A percentile compares a stretch with the other conserved stretches of the same genome.
These are phyloP conservation scores for Colletotrichum siamense DNA, from an alignment of 2,329 filamentous ascomycete genomes.

Conservation along the genomic window DNA sequence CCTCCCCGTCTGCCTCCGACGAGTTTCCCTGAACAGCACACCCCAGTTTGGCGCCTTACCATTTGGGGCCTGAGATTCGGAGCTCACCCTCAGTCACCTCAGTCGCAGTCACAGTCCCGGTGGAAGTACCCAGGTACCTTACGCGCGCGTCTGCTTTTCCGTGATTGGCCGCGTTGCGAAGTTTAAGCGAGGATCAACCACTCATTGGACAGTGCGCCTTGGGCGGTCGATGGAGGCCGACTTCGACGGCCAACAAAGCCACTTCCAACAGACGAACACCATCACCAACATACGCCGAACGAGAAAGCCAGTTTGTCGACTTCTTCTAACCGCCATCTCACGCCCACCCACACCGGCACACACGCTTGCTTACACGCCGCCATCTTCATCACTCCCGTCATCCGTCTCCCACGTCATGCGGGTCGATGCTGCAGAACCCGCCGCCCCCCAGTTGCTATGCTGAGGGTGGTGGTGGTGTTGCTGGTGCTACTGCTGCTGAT, in stretches of 20 bases:
- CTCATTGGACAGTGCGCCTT: background rate
- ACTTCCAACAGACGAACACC: background rate
- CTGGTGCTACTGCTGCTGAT: background rate
- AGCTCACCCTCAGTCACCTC: background rate
- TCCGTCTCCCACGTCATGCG: slow-evolving; percentile 1
- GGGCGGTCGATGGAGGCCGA: background rate
- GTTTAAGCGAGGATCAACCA: slow-evolving; percentile 9
- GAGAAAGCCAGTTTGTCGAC: background rate
- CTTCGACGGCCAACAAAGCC: slow-evolving; percentile 2
- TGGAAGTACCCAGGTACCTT: background rate
- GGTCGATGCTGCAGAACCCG: background rate
- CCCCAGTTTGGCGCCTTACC: background rate
- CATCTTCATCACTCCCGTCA: background rate
- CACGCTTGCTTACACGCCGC: background rate
- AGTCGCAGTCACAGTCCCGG: background rate
- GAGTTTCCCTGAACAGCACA: background rate
- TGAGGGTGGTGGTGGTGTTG: background rate
- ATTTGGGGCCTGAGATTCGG: background rate
- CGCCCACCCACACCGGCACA: slow-evolving; percentile 1
- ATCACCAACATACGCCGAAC: background rate
- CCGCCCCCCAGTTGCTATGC: background rate
- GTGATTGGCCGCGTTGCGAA: background rate
- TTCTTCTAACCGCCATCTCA: slow-evolving; percentile 1
- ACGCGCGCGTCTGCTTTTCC: slow-evolving; percentile 2
- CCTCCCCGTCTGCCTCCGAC: background rate